These are phyloP conservation scores for Fusarium chaquense DNA, from an alignment of 2,329 filamentous ascomycete genomes.

Conservation along the genomic window DNA sequence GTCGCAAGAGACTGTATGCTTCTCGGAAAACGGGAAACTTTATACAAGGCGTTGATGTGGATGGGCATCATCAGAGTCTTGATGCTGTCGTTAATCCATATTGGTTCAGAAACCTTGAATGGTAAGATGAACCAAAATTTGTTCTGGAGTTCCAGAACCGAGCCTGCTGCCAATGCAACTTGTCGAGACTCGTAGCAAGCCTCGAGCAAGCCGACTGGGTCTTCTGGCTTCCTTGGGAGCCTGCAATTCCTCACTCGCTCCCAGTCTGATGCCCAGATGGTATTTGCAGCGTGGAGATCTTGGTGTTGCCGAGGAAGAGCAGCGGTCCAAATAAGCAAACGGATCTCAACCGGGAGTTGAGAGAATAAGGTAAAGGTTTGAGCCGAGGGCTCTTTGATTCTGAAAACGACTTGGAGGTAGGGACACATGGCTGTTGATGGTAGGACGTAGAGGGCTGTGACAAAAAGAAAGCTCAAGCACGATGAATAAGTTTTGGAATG, in stretches of 20 bases:
- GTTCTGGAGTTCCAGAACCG: not conserved
- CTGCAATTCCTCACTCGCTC: not conserved
- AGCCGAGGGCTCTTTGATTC: no score
- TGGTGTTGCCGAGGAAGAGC: not conserved
- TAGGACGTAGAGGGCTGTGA: not conserved
- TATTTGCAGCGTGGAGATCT: not conserved
- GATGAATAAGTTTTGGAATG: not conserved
- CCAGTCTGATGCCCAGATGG: not conserved
- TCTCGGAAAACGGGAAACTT: not conserved
- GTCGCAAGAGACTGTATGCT: not conserved
- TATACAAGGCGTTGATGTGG: not conserved
- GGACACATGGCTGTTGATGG: no score
- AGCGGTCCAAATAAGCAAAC: constrained; percentile 14
- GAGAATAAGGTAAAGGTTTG: not conserved
- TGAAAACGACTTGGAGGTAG: no score
- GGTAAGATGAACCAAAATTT: no score
- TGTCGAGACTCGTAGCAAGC: not conserved
- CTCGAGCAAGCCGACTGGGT: not conserved
- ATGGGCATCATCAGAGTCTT: not conserved
- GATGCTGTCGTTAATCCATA: not conserved
- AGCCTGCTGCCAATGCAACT: not conserved
- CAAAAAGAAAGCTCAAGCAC: not conserved
- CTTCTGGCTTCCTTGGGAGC: not conserved
- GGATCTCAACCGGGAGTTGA: constrained; percentile 3
- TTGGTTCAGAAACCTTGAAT: not conserved